Evolutionary conservation across 306 rosid species (phyloP), one percentile per base, ranked within the genome.

Genomic region (Cyclanthera cordifolia): DNA sequence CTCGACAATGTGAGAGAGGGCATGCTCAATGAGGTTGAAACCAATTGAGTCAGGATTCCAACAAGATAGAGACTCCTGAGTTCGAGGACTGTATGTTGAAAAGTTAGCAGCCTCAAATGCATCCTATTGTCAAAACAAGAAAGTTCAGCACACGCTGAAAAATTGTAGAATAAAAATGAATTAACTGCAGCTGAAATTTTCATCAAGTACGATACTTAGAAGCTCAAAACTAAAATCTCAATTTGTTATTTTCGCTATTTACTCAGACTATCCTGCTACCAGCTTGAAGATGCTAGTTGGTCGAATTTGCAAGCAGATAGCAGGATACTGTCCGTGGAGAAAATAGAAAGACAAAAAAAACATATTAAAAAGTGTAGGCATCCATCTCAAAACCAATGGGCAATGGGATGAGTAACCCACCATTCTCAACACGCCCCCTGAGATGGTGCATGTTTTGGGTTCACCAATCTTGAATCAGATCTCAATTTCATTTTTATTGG

Each of bases 21-120:
- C 80, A 34, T 69, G 70, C 73, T 76, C 86, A 65, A 84, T 81
- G 45, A 84, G 84, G 77, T 84, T 84, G 76, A 84, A 84, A 37
- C 88, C 88, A 58, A 84, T 79, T 20, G 84, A 84, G 50, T 84
- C 86, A 1, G 88, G 85, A 72, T 81, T 84, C 88, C 88, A 84
- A 70, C 66, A 79, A 25, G 80, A 68, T 43, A 84, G 69, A 17
- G 88, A 84, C 25, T 81, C 79, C 69, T 5, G 83, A 37, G 81
- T 84, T 55, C 70, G 72, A 46, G 73, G 65, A 75, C 76, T 76
- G 69, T 76, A 77, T 48, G 69, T 80, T 61, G 74, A 69, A 61
- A 81, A 76, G 67, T 81, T 73, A 1, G 85, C 81, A 53, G 79
- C 71, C 82, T 84, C 80, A 70, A 84, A 75, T 71, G 83, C 81